Evolutionary conservation across 2,329 filamentous ascomycete genomes (phyloP), one percentile per base, ranked within the genome.

Genomic region (Paramyrothecium sp.): DNA sequence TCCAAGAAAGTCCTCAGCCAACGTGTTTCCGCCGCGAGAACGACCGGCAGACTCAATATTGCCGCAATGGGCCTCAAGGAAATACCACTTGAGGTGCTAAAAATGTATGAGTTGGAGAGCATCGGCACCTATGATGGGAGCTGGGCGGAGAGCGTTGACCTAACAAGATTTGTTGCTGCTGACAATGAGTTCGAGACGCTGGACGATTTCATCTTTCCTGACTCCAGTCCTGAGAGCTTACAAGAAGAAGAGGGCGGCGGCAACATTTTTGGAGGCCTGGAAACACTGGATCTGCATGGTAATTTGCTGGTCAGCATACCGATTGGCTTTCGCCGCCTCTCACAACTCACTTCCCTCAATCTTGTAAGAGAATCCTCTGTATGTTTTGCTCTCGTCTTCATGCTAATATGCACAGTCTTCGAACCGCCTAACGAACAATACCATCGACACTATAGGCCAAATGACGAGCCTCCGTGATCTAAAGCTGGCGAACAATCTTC

Each of bases 131-230:
- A 82, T 21, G 85, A 83, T 38, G 83, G 87, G 12, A 86, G 88
- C 34, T 98, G 95, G 95, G 92, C 92, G 2, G 94, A 98, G 72
- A 89, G 90, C 58, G 91, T 98, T 12, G 94, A 98, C 68, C 76
- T 98, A 50, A 89, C 88, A 1, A 87, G 89, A 59, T 87, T 98
- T 53, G 85, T 95, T 61, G 92, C 90, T 7, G 92, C 94, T 10
- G 92, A 97, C 68, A 98, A 99, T 67, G 91, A 97, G 67, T 73
- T 99, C 51, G 86, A 91, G 65, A 78, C 80, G 33, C 79, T 98
- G 34, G 83, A 86, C 2, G 90, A 95, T 19, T 76, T 79, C 2
- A 78, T 92, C 19, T 97, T 98, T 64, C 93, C 94, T 0, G 92
- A 97, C 64, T 73, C 81, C 20, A 78, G 80, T 38, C 80, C 83